Conservation (phyloP, 2,329 filamentous ascomycete species). For the Penicillium italicum region DNA sequence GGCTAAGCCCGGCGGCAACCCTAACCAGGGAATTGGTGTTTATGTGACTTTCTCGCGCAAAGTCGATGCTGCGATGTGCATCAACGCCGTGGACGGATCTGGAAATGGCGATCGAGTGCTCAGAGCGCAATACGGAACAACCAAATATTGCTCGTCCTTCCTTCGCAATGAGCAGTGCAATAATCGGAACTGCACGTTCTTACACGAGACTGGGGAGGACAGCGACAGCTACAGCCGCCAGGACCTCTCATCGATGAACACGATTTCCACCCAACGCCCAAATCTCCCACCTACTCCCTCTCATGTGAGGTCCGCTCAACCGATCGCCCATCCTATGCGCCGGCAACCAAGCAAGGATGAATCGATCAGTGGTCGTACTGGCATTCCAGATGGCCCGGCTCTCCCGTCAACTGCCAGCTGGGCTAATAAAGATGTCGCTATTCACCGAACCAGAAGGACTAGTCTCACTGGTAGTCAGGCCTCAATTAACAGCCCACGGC, state of each 20-base stretch:
- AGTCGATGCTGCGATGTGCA: conserved; percentile 84
- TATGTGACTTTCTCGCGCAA: conserved; percentile 98
- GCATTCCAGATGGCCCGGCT: conserved; percentile 78
- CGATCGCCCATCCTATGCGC: conserved; percentile 60
- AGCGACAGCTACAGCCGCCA: conserved; percentile 95
- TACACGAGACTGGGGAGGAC: conserved; percentile 97
- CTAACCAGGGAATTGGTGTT: conserved; percentile 84
- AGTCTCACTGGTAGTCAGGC: conserved; percentile 79
- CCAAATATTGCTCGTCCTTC: conserved; percentile 98
- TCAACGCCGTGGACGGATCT: conserved; percentile 86
- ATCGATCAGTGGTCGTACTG: conserved; percentile 54
- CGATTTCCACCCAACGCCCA: conserved; percentile 72
- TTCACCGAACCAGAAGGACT: conserved; percentile 62
- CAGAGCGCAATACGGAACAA: conserved; percentile 76
- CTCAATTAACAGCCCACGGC: conserved; percentile 70
- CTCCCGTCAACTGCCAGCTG: conserved; percentile 90
- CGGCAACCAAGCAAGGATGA: conserved; percentile 73
- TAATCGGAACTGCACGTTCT: conserved; percentile 95
- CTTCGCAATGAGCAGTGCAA: conserved; percentile 90
- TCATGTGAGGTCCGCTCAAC: conserved; percentile 50
- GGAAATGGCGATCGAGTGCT: conserved; percentile 83
- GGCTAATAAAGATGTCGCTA: conserved; percentile 67
- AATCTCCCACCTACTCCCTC: conserved; percentile 52
- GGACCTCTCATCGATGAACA: conserved; percentile 92
- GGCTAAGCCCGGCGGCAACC: conserved; percentile 68